phyloP scores from a whole-genome alignment of 495 filamentous ascomycete species.

The Aspergillus mulundensis region DNA sequence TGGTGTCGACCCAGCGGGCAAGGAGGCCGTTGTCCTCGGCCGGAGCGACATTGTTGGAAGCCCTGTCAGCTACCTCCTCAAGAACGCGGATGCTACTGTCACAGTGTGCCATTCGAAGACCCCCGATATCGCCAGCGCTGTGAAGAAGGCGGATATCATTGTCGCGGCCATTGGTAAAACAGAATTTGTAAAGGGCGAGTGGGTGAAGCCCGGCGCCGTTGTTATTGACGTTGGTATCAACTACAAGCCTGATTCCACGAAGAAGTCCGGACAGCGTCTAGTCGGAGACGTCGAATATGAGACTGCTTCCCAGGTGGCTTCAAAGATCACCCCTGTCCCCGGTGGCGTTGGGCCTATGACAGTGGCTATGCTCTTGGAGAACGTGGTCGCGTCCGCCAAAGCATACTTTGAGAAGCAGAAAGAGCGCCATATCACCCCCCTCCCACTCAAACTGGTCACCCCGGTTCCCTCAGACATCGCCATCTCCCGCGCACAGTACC shows the following conservation, averaged over 20 bases:
- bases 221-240: slow-evolving; percentile 98
- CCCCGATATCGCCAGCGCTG: slow-evolving; percentile 59
- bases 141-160: slow-evolving; percentile 85
- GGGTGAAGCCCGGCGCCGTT: slow-evolving; percentile 88
- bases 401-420: slow-evolving; percentile 78
- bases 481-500: slow-evolving; percentile 82
- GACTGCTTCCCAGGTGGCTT: slow-evolving; percentile 78
- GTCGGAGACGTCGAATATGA: slow-evolving; percentile 96
- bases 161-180: slow-evolving; percentile 89
- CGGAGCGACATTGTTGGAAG: slow-evolving; percentile 96
- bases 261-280: slow-evolving; percentile 89
- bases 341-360: slow-evolving; percentile 98
- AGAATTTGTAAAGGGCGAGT: slow-evolving; percentile 86
- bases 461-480: slow-evolving; percentile 93
- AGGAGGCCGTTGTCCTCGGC: slow-evolving; percentile 91
- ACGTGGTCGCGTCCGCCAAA: slow-evolving; percentile 81
- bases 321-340: slow-evolving; percentile 94
- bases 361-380: slow-evolving; percentile 91
- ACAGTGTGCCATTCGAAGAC: slow-evolving; percentile 94
- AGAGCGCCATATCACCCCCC: slow-evolving; percentile 66
- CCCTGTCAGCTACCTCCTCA: slow-evolving; percentile 90
- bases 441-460: slow-evolving; percentile 67
- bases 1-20: slow-evolving; percentile 78
- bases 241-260: slow-evolving; percentile 88
- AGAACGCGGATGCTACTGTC: slow-evolving; percentile 93